Percentiles rank a stretch among this genome's conserved stretches.
Evolutionary conservation across 768 basidiomycete genomes (phyloP).

Genomic region (Tylopilus vinaceipallidus): DNA sequence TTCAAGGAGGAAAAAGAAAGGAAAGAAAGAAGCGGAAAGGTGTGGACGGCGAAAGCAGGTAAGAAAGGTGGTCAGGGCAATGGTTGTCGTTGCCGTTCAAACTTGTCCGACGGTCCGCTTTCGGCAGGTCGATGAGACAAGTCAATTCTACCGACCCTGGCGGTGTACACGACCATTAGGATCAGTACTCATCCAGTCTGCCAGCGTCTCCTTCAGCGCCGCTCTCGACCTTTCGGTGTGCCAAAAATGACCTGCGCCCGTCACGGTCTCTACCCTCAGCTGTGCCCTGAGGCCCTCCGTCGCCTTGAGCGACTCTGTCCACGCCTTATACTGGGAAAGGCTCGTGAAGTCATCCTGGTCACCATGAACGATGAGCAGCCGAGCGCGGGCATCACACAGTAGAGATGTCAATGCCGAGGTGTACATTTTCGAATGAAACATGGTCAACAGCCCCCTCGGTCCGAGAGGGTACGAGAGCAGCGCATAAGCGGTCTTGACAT

Average conservation of each 20-base stretch:
- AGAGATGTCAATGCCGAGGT: constrained; percentile 48
- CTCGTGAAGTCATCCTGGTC: constrained; percentile 72
- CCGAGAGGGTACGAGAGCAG: constrained; percentile 77
- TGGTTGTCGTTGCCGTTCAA: constrained; percentile 30
- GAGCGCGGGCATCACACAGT: constrained; percentile 42
- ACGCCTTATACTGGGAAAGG: constrained; percentile 49
- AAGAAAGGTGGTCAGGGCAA: constrained; percentile 19
- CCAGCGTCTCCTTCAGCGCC: constrained; percentile 19
- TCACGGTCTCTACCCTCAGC: constrained; percentile 38
- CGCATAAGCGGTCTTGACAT: constrained; percentile 60
- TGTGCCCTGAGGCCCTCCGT: constrained; percentile 23
- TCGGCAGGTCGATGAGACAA: constrained; percentile 12
- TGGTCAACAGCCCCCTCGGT: constrained; percentile 62
- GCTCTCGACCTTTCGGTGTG: constrained; percentile 31
- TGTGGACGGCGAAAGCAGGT: constrained; percentile 11
- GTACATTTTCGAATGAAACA: constrained; percentile 62
- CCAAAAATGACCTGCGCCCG: constrained; percentile 70
- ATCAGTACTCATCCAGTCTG: constrained; percentile 21
- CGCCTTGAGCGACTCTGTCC: constrained; percentile 44
- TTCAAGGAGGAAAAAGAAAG: constrained; percentile 14
- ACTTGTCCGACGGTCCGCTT: constrained; percentile 9
- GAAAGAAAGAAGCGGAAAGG: constrained; percentile 10
- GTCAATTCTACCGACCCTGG: constrained; percentile 9
- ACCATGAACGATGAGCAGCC: constrained; percentile 65
- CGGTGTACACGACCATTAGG: constrained; percentile 3